Percentiles rank a stretch among this genome's conserved stretches.
Evolutionary conservation across 2,329 filamentous ascomycete species (phyloP).

Genomic region (Tolypocladium pustulatum): DNA sequence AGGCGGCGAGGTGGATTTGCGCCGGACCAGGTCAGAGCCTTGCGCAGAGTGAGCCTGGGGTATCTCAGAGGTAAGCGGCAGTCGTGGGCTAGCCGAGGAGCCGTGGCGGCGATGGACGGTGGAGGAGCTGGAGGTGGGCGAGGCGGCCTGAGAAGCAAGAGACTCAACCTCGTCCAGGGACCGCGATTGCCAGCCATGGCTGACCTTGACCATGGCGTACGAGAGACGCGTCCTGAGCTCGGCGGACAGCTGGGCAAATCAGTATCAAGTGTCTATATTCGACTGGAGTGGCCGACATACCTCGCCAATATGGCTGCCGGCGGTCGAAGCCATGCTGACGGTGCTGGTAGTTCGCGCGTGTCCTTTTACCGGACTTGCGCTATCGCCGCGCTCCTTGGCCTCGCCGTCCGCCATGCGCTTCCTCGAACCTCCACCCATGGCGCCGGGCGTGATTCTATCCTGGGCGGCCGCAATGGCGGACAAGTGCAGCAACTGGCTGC

Average conservation of each 20-base stretch:
- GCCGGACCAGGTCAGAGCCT: slow-evolving; percentile 8
- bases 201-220: slow-evolving; percentile 90
- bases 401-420: slow-evolving; percentile 72
- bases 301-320: slow-evolving; percentile 66
- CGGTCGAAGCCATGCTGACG: slow-evolving; percentile 47
- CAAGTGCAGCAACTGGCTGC: slow-evolving; percentile 46
- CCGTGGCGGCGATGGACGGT: slow-evolving; percentile 40
- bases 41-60: slow-evolving; percentile 16
- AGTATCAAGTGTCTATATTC: neutral
- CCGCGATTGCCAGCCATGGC: slow-evolving; percentile 76
- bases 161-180: slow-evolving; percentile 70
- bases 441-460: slow-evolving; percentile 32
- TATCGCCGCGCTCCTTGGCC: slow-evolving; percentile 45
- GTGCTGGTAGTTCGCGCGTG: slow-evolving; percentile 66
- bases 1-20: slow-evolving; percentile 26
- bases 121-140: slow-evolving; percentile 49
- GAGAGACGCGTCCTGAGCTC: slow-evolving; percentile 76
- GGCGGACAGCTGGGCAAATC: slow-evolving; percentile 50
- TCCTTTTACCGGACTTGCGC: slow-evolving; percentile 37
- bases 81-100: slow-evolving; percentile 44
- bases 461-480: slow-evolving; percentile 46
- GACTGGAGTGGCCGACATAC: slow-evolving; percentile 33
- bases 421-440: slow-evolving; percentile 32
- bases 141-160: slow-evolving; percentile 57
- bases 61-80: slow-evolving; percentile 23